Evolutionary conservation across 139 green algal genomes (phyloP), one percentile per base, ranked within the genome.

Genomic region (Bryopsis sp.): DNA sequence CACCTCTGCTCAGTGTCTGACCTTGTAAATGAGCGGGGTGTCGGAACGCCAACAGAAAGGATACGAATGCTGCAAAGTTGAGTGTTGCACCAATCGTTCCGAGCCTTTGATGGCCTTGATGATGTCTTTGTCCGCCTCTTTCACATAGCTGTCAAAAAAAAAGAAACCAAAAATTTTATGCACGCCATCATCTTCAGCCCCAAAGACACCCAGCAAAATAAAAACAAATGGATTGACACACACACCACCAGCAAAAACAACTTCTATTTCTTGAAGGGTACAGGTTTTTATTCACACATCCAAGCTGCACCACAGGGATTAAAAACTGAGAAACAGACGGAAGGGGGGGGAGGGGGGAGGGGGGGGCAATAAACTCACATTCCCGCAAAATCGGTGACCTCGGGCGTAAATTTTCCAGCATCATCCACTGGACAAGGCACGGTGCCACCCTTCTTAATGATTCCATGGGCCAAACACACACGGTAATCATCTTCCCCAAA

Each of bases 21-120:
- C 79, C 69, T 78, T 83, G 83, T 96, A 95, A 71, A 96, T 91
- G 61, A 96, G 83, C 0, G 90, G 90, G 31, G 95, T 99, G 64
- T 99, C 92, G 43, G 88, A 96, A 36, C 95, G 85, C 95, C 94
- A 99, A 87, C 95, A 99, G 81, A 95, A 98, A 70, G 95, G 95
- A 78, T 99, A 99, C 33, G 79, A 91, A 78, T 97, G 92, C 35
- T 86, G 74, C 1, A 90, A 74, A 34, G 33, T 78, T 19, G 47
- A 67, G 34, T 75, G 61, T 39, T 93, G 82, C 37, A 99, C 83
- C 39, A 99, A 78, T 2, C 90, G 76, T 0, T 90, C 92, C 29
- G 48, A 64, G 26, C 64, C 79, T 78, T 96, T 97, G 67, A 97
- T 77, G 5, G 64, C 22, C 2, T 68, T 72, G 26, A 98, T 88